Base-by-base conservation (phyloP, 2,329 filamentous ascomycete species). In the Venturia aucupariae region DNA sequence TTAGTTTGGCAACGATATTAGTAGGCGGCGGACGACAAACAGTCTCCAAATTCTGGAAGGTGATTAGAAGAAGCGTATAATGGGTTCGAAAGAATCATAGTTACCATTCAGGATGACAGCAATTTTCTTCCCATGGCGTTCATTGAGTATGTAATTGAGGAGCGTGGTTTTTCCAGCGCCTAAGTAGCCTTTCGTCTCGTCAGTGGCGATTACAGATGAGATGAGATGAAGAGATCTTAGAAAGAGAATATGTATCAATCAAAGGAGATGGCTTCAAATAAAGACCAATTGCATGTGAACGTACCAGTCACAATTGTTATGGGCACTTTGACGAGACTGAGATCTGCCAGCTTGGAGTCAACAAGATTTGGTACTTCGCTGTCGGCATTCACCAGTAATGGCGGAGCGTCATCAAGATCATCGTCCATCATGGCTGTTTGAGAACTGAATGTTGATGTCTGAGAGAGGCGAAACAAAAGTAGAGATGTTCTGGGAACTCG, bases 81-180 rank as follows among this genome's bases (percentile, higher is more conserved):
- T 38, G 8, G n/a, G 13, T 19, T 67, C 65, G 5, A 2, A 61
- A 64, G 8, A 8, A 17, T 15, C 7, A 11, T 30, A 17, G 22
- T 38, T 27, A 64, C 90, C 92, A 75, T 99, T 99, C 79, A 99
- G 85, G 65, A 99, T 97, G 17, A 99, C 94, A 13, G 94, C 94
- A 74, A 99, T 94, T 72, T 92, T 96, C 81, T 97, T 97, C 75
- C 93, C 93, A 81, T 99, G 94, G 67, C 93, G 88, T 65, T 92
- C 92, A 35, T 89, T 96, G 62, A 99, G 80, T 67, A 99, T 97
- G 75, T 97, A 96, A 75, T 99, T 97, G 65, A 99, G 80, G 38
- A 97, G 77, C 0, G 93, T 97, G 0, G 93, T 97, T 77, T 99
- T 99, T 22, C 94, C 94, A 10, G 94, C 91, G 22, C 94, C 94